phyloP scores from a whole-genome alignment of 2,329 filamentous ascomycete genomes.

The Neurospora crassa region DNA sequence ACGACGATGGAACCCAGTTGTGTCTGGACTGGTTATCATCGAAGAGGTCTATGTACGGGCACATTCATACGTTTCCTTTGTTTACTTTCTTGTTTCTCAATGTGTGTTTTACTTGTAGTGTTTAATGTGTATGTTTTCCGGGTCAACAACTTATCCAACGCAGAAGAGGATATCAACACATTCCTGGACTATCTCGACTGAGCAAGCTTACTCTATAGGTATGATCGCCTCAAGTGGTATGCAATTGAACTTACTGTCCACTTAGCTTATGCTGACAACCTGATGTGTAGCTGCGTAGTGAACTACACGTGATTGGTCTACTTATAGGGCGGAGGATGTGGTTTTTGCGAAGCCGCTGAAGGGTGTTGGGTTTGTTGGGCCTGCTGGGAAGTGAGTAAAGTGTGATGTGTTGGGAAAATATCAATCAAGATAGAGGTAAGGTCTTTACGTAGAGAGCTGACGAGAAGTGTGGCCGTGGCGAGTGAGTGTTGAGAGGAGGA shows the following conservation, averaged over 20 bases:
- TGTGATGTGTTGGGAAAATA: no score
- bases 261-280: not conserved
- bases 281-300: not conserved
- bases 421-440: no score
- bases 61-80: not conserved
- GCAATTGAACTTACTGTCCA: not conserved
- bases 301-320: not conserved
- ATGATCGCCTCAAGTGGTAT: not conserved
- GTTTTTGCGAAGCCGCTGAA: constrained; percentile 7
- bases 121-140: not conserved
- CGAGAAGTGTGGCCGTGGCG: not conserved
- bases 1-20: not conserved
- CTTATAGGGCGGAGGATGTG: constrained; percentile 4
- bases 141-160: not conserved
- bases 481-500: not conserved
- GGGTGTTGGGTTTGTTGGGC: no score
- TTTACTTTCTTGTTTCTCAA: not conserved
- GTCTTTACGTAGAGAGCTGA: no score
- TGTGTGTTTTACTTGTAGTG: not conserved
- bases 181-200: not conserved
- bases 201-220: not conserved
- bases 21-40: not conserved
- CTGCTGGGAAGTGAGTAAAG: not conserved
- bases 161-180: not conserved
- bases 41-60: not conserved